Conservation (phyloP, 2,329 filamentous ascomycete species). For the Aspergillus melleus region DNA sequence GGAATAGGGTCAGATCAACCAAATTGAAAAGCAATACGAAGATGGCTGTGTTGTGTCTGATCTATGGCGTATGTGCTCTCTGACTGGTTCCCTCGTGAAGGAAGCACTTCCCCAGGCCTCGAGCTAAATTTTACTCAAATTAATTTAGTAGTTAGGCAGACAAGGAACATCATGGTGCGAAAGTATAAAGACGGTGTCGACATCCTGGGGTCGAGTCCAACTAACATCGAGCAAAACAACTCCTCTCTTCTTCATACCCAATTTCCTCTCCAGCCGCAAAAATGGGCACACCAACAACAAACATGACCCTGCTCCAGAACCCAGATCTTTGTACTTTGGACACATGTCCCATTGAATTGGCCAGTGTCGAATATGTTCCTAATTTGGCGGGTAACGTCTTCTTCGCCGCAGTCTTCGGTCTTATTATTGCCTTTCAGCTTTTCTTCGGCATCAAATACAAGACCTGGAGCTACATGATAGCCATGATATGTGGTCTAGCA, state of each 20-base stretch:
- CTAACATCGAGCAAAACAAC: not conserved
- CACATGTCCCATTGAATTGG: not conserved
- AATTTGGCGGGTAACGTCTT: conserved; percentile 52
- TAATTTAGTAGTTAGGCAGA: not conserved
- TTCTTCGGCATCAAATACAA: conserved; percentile 47
- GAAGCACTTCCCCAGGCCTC: not conserved
- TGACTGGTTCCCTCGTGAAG: not conserved
- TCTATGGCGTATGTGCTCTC: not conserved
- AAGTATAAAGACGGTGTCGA: not conserved
- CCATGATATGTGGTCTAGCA: conserved; percentile 55
- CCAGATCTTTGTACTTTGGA: not conserved
- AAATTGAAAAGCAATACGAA: not conserved
- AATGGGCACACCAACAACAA: not conserved
- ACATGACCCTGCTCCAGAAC: not conserved
- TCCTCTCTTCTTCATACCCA: not conserved
- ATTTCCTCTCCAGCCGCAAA: not conserved
- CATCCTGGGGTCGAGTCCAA: not conserved
- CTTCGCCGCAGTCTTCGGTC: conserved; percentile 53
- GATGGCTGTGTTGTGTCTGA: not conserved
- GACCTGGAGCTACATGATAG: conserved; percentile 54
- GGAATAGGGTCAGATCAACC: too few species aligned
- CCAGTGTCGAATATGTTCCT: not conserved
- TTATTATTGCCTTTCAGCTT: conserved; percentile 44
- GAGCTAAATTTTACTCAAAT: not conserved
- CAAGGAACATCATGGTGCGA: too few species aligned